Base-by-base conservation (phyloP, 306 rosid genomes). In the Rosa rugosa region DNA sequence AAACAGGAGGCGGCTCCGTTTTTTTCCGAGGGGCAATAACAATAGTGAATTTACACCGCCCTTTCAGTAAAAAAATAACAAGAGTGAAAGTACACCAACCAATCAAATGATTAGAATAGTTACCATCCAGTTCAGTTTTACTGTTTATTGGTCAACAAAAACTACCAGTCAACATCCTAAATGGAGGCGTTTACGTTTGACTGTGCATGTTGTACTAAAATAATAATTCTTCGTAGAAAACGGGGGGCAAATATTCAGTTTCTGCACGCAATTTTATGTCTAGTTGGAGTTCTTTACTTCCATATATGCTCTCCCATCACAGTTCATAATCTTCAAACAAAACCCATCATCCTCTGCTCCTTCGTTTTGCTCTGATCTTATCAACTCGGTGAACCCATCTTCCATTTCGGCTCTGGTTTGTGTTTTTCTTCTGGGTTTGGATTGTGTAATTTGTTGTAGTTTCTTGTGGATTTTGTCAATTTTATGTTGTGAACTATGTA, bases 371-470 rank as follows among this genome's bases (percentile, higher is more conserved):
- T 63, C 45, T 78, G 42, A 14, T 72, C 70, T 53, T 47, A 47
- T 25, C 31, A 18, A 42, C 13, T 5, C 5, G 45, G 63, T 18
- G 7, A 45, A 60, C 36, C 70, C 72, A n/a, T 45, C 75, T 78
- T 11, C 13, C 27, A 25, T 4, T 11, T 66, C 36, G n/a, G 12
- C 72, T 79, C 87, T 82, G 88, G 88, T 89, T 78, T 57, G 82
- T 80, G 31, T 82, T 25, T 27, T 27, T 14, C 3, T 25, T 78
- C 20, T 42, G 80, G 65, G 79, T 42, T 11, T 47, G n/a, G 3
- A 8, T 11, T 51, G 7, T 50, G 44, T 9, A 40, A 6, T 1
- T 20, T 50, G 18, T 17, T 75, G 23, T 16, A 4, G 14, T 59
- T 42, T 12, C 6, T 74, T 5, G 34, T 69, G 17, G 51, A 22